Base-by-base conservation (phyloP, 169 alveolate genomes). In the Plasmodium fragile region DNA sequence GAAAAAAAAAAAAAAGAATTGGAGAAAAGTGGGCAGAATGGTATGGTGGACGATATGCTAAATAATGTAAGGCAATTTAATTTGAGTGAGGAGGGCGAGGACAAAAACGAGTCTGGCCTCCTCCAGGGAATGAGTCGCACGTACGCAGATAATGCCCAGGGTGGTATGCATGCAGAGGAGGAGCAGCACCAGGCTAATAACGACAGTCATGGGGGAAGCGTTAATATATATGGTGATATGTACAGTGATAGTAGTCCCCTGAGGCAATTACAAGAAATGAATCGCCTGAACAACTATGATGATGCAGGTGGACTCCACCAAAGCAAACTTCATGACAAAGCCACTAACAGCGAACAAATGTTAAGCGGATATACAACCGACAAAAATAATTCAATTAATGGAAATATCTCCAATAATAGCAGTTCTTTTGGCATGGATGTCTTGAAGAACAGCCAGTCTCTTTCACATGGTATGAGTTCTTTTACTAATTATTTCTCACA, bases 1-100 rank as follows among this genome's bases (percentile, higher is more conserved):
- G 94, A 90, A 53, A 78, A 81, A 71, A 90, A 90, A 22, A 90
- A 80, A 90, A 8, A 16, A 2, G 71, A 79, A 81, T 28, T 90
- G 7, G 81, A 90, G 52, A 90, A 43, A 87, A 77, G 70, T 59
- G 32, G 41, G 11, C 78, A 70, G 43, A 83, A 5, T 65, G 59
- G 25, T 28, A 49, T 55, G 41, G 65, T 30, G 0, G 83, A 82
- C 6, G 43, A 82, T 13, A 39, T 72, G 3, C 22, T 83, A 22
- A 72, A 49, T 83, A 43, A 22, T 65, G 75, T 65, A 7, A 65
- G 75, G 36, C 36, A 18, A 13, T 65, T 65, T 28, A 65, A 65
- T 65, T 18, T 65, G 0, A 25, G 75, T 10, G 75, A 65, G 1
- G 11, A 65, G 0, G 11, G 34, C 16, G 73, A 59, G 13, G 73